phyloP scores from a whole-genome alignment of 768 basidiomycete species.

The Suillus discolor region DNA sequence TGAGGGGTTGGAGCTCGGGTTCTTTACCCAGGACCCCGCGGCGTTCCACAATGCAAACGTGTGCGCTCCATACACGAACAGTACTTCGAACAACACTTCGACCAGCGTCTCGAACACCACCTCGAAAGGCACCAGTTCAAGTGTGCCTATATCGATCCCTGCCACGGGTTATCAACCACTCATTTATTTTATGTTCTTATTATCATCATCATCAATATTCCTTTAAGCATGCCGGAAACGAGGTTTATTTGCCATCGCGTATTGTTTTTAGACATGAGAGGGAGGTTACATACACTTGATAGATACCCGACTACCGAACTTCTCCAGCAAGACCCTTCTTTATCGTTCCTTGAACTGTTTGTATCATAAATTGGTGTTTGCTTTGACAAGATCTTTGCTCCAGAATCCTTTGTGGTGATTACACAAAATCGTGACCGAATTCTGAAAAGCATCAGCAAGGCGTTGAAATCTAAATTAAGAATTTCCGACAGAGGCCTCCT shows the following conservation, averaged over 20 bases:
- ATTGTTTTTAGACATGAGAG: not conserved
- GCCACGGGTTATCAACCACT: not conserved
- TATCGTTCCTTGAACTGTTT: not conserved
- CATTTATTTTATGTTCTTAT: not conserved
- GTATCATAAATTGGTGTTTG: not conserved
- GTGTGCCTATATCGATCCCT: not conserved
- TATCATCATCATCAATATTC: not conserved
- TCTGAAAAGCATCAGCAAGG: no score
- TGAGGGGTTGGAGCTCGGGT: slow-evolving; percentile 59
- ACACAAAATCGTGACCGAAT: no score
- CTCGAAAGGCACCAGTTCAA: slow-evolving; percentile 10
- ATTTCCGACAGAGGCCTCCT: no score
- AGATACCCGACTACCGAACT: no score
- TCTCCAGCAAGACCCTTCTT: not conserved
- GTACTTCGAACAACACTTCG: not conserved
- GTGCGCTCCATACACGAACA: slow-evolving; percentile 51
- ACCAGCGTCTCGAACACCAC: not conserved
- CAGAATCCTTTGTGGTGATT: not conserved
- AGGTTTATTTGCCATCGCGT: not conserved
- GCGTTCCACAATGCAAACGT: slow-evolving; percentile 54
- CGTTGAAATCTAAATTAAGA: no score
- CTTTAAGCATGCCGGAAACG: not conserved
- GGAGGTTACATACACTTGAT: not conserved
- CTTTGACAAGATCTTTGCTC: not conserved
- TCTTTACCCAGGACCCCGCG: slow-evolving; percentile 63